Evolutionary conservation across 805 yeast species (phyloP).

Genomic region (Saccharomycopsis schoenii): DNA sequence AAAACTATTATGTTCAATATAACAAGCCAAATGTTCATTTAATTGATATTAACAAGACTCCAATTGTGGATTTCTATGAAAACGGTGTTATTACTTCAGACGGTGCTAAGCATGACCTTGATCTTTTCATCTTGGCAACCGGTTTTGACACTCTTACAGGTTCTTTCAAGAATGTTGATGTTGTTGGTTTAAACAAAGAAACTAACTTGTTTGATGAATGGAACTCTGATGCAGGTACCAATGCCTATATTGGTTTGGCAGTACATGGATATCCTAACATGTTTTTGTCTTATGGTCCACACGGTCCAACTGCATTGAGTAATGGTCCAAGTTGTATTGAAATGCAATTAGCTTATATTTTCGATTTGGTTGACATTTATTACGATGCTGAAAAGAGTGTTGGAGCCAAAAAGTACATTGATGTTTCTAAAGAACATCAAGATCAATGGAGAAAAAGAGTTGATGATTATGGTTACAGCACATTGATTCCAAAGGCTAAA

Average conservation of each 20-base stretch:
- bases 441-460: conserved; percentile 19
- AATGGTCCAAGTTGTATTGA: conserved; percentile 26
- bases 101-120: conserved; percentile 16
- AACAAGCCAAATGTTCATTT: conserved; percentile 18
- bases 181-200: conserved; percentile 18
- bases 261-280: conserved; percentile 24
- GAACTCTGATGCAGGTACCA: conserved; percentile 8
- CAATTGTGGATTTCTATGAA: conserved; percentile 18
- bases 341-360: conserved; percentile 22
- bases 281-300: conserved; percentile 27
- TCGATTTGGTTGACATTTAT: conserved; percentile 16
- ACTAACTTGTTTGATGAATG: conserved; percentile 15
- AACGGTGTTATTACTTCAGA: conserved; percentile 16
- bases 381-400: conserved; percentile 12
- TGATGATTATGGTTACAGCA: conserved; percentile 18
- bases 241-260: conserved; percentile 23
- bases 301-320: conserved; percentile 25
- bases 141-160: conserved; percentile 24
- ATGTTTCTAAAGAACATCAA: conserved; percentile 21
- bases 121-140: conserved; percentile 20
- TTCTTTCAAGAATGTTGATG: conserved; percentile 20
- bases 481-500: conserved; percentile 22
- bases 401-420: conserved; percentile 5
- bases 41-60: conserved; percentile 21
- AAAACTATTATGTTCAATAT: conserved; percentile 18